Evolutionary conservation across 164 flowering plant genomes (phyloP).

Genomic region (Cinnamomum chago): DNA sequence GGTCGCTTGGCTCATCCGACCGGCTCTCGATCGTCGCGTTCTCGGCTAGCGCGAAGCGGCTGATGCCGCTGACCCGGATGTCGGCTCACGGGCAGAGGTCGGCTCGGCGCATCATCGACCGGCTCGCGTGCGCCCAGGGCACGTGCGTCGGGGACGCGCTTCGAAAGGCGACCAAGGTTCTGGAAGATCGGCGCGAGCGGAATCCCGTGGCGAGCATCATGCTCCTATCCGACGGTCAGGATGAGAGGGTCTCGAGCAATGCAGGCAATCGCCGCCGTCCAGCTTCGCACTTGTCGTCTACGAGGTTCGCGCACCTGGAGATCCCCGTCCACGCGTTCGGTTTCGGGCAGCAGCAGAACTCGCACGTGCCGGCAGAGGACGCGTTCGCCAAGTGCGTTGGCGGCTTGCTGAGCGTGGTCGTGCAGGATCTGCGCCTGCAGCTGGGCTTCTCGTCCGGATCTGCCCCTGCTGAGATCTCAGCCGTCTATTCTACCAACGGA

Average conservation of each 20-base stretch:
- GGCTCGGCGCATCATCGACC: slow-evolving; percentile 66
- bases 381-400: slow-evolving; percentile 83
- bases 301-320: slow-evolving; percentile 85
- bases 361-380: slow-evolving; percentile 60
- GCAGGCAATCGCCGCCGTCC: slow-evolving; percentile 21
- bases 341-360: slow-evolving; percentile 34
- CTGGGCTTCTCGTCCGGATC: slow-evolving; percentile 54
- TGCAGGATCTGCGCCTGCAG: slow-evolving; percentile 66
- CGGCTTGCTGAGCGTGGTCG: slow-evolving; percentile 81
- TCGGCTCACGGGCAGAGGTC: slow-evolving; percentile 60
- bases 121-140: slow-evolving; percentile 61
- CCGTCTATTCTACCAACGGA: slow-evolving; percentile 51
- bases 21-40: slow-evolving; percentile 78
- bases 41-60: slow-evolving; percentile 46
- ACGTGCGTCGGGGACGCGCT: slow-evolving; percentile 64
- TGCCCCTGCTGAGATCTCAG: slow-evolving; percentile 60
- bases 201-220: slow-evolving; percentile 87
- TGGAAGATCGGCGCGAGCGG: slow-evolving; percentile 83
- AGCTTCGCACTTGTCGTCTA: slow-evolving; percentile 29
- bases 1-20: slow-evolving; percentile 61
- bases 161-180: slow-evolving; percentile 67
- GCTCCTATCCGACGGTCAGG: slow-evolving; percentile 80
- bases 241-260: slow-evolving; percentile 27
- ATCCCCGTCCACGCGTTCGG: slow-evolving; percentile 72
- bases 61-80: slow-evolving; percentile 72